Evolutionary conservation across 225 moss, liverwort and hornwort genomes (phyloP), one percentile per base, ranked within the genome.

Genomic region (Asterella californica): DNA sequence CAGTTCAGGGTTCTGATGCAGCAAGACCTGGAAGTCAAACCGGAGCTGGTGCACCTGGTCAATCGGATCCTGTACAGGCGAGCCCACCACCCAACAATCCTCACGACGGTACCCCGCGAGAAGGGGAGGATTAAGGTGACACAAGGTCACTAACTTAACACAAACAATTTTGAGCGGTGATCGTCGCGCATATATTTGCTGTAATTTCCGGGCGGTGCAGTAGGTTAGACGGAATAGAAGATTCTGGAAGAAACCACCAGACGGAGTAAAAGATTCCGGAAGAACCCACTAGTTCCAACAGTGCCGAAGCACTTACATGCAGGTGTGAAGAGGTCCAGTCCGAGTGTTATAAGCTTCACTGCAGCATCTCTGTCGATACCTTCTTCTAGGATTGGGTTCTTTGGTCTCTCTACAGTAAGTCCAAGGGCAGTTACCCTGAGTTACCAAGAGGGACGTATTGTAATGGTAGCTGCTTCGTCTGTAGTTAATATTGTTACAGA

Each of bases 51-150:
- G 54, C 82, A 33, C 30, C 79, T 14, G 72, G 72, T 46, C 76
- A 63, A 63, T 57, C 82, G 49, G 85, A 85, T 63, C 64, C 47
- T 45, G 42, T 52, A 57, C 82, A 85, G 60, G 63, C 61, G 9
- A 79, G 70, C 67, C 7, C 67, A 21, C 67, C 79, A 36, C 52
- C 78, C 25, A 85, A 79, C 71, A 85, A 69, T 69, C 69, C 85
- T 15, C 67, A 75, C 69, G 85, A 85, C 30, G 67, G 69, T 38
- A 68, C 62, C 11, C 79, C 85, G 63, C 70, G 82, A 81, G 85
- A 85, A 76, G 85, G 85, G 53, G 81, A 85, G 72, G 81, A 84
- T 32, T 84, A 72, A 84, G n/a, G n/a, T 74, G 24, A n/a, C 24
- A 24, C 30, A 21, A 25, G 27, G 18, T 71, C 37, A 27, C 54